These are phyloP conservation scores for Ammopiptanthus mongolicus DNA, from an alignment of 306 rosid species.

Conservation along the genomic window DNA sequence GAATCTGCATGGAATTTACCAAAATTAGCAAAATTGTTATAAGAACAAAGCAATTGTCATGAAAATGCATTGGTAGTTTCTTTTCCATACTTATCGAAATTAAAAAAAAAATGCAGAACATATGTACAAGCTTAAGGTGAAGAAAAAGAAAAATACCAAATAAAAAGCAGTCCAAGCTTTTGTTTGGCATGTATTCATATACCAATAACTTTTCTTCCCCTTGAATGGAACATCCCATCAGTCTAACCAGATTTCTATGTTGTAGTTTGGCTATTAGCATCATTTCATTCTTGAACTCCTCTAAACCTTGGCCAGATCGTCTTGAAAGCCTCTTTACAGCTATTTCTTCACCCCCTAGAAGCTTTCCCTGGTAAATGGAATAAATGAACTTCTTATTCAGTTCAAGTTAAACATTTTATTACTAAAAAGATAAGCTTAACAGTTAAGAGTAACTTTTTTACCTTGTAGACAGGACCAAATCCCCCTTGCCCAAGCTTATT, in stretches of 20 bases:
- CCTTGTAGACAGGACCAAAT: conserved; percentile 70
- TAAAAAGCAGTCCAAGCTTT: conserved; percentile 67
- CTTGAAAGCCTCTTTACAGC: conserved; percentile 69
- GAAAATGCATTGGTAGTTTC: not conserved
- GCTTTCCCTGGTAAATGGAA: conserved; percentile 38
- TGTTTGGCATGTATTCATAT: conserved; percentile 70
- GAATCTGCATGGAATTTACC: conserved; percentile 20
- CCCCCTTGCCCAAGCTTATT: conserved; percentile 81
- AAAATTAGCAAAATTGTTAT: not conserved
- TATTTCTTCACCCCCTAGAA: conserved; percentile 45
- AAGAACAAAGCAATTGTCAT: not conserved
- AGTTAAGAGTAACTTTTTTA: not conserved
- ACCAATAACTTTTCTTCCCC: conserved; percentile 73
- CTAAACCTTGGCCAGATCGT: conserved; percentile 64
- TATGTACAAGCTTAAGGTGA: not conserved
- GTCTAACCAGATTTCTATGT: conserved; percentile 69
- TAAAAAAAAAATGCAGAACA: not conserved
- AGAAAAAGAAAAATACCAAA: conserved; percentile 38
- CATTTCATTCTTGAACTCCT: conserved; percentile 73
- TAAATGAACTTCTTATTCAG: not conserved
- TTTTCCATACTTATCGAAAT: not conserved
- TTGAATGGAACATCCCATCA: conserved; percentile 60
- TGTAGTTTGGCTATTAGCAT: conserved; percentile 60
- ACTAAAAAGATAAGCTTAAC: not conserved
- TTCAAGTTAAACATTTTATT: not conserved